Conservation (phyloP, 768 basidiomycete species). For the Suillus hirtellus region DNA sequence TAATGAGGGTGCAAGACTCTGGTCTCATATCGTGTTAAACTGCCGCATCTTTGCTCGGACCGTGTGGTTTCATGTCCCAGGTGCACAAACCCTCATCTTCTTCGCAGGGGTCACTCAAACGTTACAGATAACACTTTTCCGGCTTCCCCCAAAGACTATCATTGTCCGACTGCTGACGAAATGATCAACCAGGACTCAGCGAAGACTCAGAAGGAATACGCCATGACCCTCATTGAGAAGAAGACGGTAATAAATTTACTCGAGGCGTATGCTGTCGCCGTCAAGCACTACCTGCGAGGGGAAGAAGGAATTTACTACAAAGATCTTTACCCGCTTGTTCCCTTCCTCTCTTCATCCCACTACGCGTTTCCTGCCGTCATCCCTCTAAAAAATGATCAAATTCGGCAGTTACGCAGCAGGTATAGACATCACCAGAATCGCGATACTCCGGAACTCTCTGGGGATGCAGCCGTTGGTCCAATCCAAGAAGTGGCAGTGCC, state of each 20-base stretch:
- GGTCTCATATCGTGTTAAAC: constrained; percentile 62
- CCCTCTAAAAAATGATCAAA: constrained; percentile 24
- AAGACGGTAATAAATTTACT: constrained; percentile 68
- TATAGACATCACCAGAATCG: too few relatives aligned
- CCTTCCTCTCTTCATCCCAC: constrained; percentile 58
- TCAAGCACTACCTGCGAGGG: constrained; percentile 70
- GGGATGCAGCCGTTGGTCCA: too few relatives aligned
- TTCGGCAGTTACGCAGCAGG: background rate
- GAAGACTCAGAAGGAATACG: constrained; percentile 31
- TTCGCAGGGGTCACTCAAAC: background rate
- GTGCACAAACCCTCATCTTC: constrained; percentile 32
- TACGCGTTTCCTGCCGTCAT: constrained; percentile 57
- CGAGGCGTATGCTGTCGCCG: constrained; percentile 62
- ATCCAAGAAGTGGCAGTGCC: background rate
- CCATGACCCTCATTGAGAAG: constrained; percentile 59
- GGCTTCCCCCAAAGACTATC: constrained; percentile 12
- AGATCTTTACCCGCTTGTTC: constrained; percentile 68
- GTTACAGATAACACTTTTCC: constrained; percentile 23
- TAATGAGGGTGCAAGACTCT: constrained; percentile 66
- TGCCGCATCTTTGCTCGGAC: constrained; percentile 58
- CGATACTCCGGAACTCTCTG: too few relatives aligned
- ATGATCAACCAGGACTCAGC: constrained; percentile 18
- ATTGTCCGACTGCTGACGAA: constrained; percentile 10
- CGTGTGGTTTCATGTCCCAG: constrained; percentile 69
- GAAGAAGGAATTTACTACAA: constrained; percentile 37